phyloP scores from a whole-genome alignment of 2,329 filamentous ascomycete species.

The Furcasterigmium furcatum region DNA sequence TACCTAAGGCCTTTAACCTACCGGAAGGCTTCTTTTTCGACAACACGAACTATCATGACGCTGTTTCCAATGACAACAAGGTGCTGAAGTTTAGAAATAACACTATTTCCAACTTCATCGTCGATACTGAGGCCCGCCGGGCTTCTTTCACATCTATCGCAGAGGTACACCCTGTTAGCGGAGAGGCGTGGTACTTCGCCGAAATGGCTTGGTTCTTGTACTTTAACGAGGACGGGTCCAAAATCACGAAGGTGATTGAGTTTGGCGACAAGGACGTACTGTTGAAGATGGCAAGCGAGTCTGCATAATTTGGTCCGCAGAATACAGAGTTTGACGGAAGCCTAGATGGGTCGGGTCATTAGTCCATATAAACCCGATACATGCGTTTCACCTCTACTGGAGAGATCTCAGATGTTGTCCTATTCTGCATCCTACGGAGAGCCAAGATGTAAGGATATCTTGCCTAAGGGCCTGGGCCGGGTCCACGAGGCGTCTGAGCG shows the following conservation, averaged over 20 bases:
- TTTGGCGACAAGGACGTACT: constrained; percentile 32
- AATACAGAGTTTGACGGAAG: too few relatives aligned
- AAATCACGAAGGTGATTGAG: constrained; percentile 15
- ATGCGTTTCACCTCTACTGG: too few relatives aligned
- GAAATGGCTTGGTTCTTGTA: constrained; percentile 4
- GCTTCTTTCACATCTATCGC: constrained; percentile 4
- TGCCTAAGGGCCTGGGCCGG: too few relatives aligned
- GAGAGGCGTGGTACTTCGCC: background rate
- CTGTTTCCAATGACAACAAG: background rate
- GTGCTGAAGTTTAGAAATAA: constrained; percentile 1
- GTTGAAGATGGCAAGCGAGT: constrained; percentile 14
- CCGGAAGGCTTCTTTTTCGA: constrained; percentile 1
- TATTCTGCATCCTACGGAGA: too few relatives aligned
- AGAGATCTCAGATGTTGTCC: too few relatives aligned
- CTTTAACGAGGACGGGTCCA: constrained; percentile 6
- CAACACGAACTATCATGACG: background rate
- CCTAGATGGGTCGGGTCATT: too few relatives aligned
- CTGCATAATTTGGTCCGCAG: background rate
- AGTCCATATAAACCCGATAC: too few relatives aligned
- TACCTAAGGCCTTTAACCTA: constrained; percentile 2
- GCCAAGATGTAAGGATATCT: too few relatives aligned
- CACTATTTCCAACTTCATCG: constrained; percentile 5
- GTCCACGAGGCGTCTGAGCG: too few relatives aligned
- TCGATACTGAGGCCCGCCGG: constrained; percentile 6
- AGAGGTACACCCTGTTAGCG: background rate